Evolutionary conservation across 331 rosid genomes (phyloP), one percentile per base, ranked within the genome.

Genomic region (Pyracantha coccinea): DNA sequence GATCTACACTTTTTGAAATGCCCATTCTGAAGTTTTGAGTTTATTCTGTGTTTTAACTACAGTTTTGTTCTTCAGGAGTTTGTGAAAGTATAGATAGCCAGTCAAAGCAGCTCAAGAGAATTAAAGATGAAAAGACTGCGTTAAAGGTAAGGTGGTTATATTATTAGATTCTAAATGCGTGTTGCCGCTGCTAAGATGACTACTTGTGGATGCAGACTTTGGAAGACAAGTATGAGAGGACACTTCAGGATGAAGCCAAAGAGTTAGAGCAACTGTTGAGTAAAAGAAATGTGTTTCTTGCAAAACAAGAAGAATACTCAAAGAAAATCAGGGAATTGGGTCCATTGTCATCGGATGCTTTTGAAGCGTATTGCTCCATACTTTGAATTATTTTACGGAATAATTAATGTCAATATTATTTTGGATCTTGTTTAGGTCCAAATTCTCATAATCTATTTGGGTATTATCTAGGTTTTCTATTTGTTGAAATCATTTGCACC

Each of bases 161-260:
- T 33, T 44, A 67, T 45, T 67, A 55, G 80, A 66, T 84, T 76
- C 45, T 64, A 72, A 77, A 44, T 83, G 63, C 14, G 68, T 73
- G 57, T 72, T 79, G 45, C 78, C 71, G 81, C 66, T 78, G 47
- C 83, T 75, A 58, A 78, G 76, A 59, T 67, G 57, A 80, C 66
- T 24, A 69, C 55, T 69, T 80, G 52, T 86, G 75, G 57, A 54
- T 73, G 86, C 89, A 94, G 99, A 81, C 80, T 77, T 85, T 85
- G 85, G 99, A 91, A 86, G 96, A 90, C 13, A 87, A 81, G 69
- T 87, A 94, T 73, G 92, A 90, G 84, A 87, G 85, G 71, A 83
- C 89, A 73, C 96, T 94, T 81, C 96, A 88, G 88, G 99, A 94
- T 69, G 99, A 94, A 78, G 95, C 97, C 66, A 92, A 92, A 83